Evolutionary conservation across 2,329 filamentous ascomycete genomes (phyloP), one percentile per base, ranked within the genome.

Genomic region (Cordyceps militaris): DNA sequence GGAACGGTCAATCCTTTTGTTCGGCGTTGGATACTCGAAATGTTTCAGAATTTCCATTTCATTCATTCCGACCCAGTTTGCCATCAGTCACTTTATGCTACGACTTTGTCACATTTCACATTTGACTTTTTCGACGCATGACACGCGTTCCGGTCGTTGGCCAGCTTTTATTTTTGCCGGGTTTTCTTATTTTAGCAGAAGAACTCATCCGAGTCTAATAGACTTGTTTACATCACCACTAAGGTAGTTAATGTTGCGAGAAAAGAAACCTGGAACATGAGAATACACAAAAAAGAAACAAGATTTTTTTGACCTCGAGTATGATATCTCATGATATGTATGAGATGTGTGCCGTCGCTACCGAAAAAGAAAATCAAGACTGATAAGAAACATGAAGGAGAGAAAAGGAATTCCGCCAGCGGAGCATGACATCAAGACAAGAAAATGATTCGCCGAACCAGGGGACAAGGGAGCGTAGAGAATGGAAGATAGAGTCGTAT

Each of bases 21-120:
- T 53, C 36, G 68, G 69, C 68, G 67, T 70, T 70, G 63, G 51
- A 52, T 60, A 59, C 51, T 54, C 51, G 14, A 54, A 40, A 8
- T 34, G 51, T 54, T 54, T 54, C 51, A 54, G 8, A 13, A 34
- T 44, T 24, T 28, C 13, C 40, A 32, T 26, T 11, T 40, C 51
- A 40, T 28, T 28, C 19, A 23, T 40, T 19, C 11, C 51, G 16
- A n/a, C n/a, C 26, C 28, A 21, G n/a, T 54, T 34, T 14, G 16
- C 6, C 24, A 19, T 16, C 24, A 11, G 36, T n/a, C 24, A 19
- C 16, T 34, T 11, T 34, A 50, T 16, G 47, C 49, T 28, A 28
- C 10, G 34, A 30, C n/a, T 13, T 42, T 40, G 49, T 42, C 36
- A 34, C 23, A 19, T n/a, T 34, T 16, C 16, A 52, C 16, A 10